Conservation (phyloP, 1,139 yeast species). For the Lodderomyces parapsilosis region DNA sequence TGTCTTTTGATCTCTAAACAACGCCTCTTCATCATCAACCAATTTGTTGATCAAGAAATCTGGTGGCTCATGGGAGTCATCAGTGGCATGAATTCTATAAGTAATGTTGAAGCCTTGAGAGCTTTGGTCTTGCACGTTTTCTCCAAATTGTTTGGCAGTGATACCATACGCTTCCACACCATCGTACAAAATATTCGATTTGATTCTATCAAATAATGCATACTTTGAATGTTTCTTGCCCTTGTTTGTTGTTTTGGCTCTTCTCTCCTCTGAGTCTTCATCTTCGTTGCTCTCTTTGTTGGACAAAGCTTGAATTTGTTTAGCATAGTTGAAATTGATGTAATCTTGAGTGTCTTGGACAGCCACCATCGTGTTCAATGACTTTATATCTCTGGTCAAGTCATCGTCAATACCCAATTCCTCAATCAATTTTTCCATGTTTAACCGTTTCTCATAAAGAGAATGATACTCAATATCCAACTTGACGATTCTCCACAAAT, state of each 20-base stretch:
- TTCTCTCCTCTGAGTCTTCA: background rate
- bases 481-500: slow-evolving; percentile 86
- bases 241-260: slow-evolving; percentile 6
- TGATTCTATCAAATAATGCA: slow-evolving; percentile 73
- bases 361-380: slow-evolving; percentile 70
- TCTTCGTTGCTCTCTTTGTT: slow-evolving; percentile 12
- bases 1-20: slow-evolving; percentile 57
- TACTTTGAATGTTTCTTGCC: slow-evolving; percentile 70
- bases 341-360: slow-evolving; percentile 88
- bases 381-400: slow-evolving; percentile 51
- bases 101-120: slow-evolving; percentile 44
- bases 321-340: slow-evolving; percentile 75
- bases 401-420: slow-evolving; percentile 59
- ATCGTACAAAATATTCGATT: slow-evolving; percentile 62
- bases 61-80: slow-evolving; percentile 69
- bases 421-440: slow-evolving; percentile 58
- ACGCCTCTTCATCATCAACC: slow-evolving; percentile 52
- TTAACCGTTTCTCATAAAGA: slow-evolving; percentile 69
- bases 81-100: slow-evolving; percentile 71
- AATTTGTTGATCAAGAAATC: slow-evolving; percentile 58
- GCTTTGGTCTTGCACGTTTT: slow-evolving; percentile 68
- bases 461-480: slow-evolving; percentile 90
- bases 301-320: slow-evolving; percentile 55
- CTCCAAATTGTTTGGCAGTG: slow-evolving; percentile 77
- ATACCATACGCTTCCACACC: slow-evolving; percentile 77